Conservation (phyloP, 2,329 filamentous ascomycete genomes). For the Zasmidium citrigriseum region DNA sequence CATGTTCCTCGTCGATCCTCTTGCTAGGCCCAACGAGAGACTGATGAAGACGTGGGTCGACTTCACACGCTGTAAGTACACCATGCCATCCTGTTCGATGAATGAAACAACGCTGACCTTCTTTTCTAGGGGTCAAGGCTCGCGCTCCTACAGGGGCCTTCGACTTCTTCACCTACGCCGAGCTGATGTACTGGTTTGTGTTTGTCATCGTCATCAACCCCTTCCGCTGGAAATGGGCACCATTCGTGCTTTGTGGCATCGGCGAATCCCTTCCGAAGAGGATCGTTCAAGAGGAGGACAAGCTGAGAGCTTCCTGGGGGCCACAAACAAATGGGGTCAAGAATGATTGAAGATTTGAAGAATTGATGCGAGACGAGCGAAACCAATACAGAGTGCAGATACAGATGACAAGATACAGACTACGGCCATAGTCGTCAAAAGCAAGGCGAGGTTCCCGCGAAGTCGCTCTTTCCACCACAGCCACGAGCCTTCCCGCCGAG, state of each 20-base stretch:
- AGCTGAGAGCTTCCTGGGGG: slow-evolving; percentile 53
- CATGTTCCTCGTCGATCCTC: slow-evolving; percentile 80
- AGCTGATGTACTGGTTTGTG: slow-evolving; percentile 81
- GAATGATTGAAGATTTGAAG: neutral
- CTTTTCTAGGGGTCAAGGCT: slow-evolving; percentile 69
- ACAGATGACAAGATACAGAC: neutral
- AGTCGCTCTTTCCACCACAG: too few relatives aligned
- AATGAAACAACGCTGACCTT: too few relatives aligned
- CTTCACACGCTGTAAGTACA: slow-evolving; percentile 73
- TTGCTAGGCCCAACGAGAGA: slow-evolving; percentile 68
- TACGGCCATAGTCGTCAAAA: neutral
- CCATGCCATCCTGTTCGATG: too few relatives aligned
- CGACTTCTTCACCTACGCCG: slow-evolving; percentile 87
- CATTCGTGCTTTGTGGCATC: slow-evolving; percentile 78
- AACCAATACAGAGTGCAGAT: neutral
- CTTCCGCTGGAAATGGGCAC: slow-evolving; percentile 86
- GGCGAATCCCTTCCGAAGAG: slow-evolving; percentile 65
- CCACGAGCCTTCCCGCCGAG: too few relatives aligned
- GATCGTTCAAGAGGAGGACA: slow-evolving; percentile 68
- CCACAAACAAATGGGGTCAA: slow-evolving; percentile 1
- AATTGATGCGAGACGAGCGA: neutral
- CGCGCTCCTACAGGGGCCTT: slow-evolving; percentile 73
- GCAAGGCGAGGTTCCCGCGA: neutral
- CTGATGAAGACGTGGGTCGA: slow-evolving; percentile 89
- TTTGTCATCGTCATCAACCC: slow-evolving; percentile 80